A percentile compares a stretch with the other conserved stretches of the same genome.
These are phyloP conservation scores for Ophidiomyces ophidiicola DNA, from an alignment of 2,329 filamentous ascomycete genomes.

Conservation along the genomic window DNA sequence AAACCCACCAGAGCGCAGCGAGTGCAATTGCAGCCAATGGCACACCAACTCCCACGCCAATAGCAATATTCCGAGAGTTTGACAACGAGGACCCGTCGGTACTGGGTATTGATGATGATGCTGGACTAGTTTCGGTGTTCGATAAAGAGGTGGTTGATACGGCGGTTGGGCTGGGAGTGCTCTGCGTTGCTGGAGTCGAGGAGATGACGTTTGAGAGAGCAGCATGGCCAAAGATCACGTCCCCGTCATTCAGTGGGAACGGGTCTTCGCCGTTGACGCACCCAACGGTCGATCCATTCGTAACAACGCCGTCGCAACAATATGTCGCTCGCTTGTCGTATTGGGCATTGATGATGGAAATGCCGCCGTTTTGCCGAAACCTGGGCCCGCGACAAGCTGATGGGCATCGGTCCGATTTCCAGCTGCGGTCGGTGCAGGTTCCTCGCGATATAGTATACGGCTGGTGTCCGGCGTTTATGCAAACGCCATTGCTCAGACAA, in stretches of 20 bases:
- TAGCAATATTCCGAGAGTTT: slow-evolving; percentile 16
- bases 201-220: slow-evolving; percentile 17
- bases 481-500: slow-evolving; percentile 24
- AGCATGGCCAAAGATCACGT: slow-evolving; percentile 18
- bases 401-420: slow-evolving; percentile 20
- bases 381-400: slow-evolving; percentile 11
- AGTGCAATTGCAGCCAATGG: slow-evolving; percentile 23
- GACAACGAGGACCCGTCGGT: background rate
- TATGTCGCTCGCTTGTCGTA: slow-evolving; percentile 17
- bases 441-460: slow-evolving; percentile 22
- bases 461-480: slow-evolving; percentile 16
- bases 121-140: background rate
- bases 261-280: slow-evolving; percentile 18
- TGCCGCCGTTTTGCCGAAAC: slow-evolving; percentile 13
- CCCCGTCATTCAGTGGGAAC: slow-evolving; percentile 19
- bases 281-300: slow-evolving; percentile 6
- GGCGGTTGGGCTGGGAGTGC: slow-evolving; percentile 1
- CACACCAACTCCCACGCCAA: slow-evolving; percentile 24
- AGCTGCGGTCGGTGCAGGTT: slow-evolving; percentile 22
- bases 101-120: background rate
- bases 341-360: slow-evolving; percentile 17
- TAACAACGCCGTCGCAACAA: slow-evolving; percentile 18
- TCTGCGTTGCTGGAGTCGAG: background rate
- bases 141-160: background rate
- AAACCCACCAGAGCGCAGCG: slow-evolving; percentile 21